Percentiles rank a stretch among this genome's conserved stretches.
Evolutionary conservation across 2,329 filamentous ascomycete genomes (phyloP).

Genomic region (Aspergillus eucalypticola): DNA sequence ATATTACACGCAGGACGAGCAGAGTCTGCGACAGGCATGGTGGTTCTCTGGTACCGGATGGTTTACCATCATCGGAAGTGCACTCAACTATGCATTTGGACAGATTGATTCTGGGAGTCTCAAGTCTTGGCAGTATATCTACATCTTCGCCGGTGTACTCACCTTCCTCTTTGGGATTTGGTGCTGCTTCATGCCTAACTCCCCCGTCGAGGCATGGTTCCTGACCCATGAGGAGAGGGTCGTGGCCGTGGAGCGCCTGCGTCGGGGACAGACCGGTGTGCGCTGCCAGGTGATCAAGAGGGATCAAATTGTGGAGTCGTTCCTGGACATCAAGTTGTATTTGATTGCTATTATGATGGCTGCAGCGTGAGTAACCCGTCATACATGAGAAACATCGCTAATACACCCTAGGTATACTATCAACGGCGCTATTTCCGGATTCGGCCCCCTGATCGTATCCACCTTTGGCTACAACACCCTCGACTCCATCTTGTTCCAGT

Average conservation of each 20-base stretch:
- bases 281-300: slow-evolving; percentile 62
- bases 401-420: slow-evolving; percentile 59
- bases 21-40: slow-evolving; percentile 65
- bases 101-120: slow-evolving; percentile 59
- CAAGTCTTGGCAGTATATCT: slow-evolving; percentile 70
- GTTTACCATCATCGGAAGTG: slow-evolving; percentile 63
- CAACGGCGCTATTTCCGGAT: slow-evolving; percentile 70
- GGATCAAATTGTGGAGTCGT: slow-evolving; percentile 59
- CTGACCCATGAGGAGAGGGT: slow-evolving; percentile 62
- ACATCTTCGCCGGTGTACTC: slow-evolving; percentile 63
- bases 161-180: slow-evolving; percentile 65
- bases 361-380: slow-evolving; percentile 49
- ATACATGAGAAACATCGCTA: slow-evolving; percentile 1
- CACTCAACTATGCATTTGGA: slow-evolving; percentile 67
- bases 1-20: slow-evolving; percentile 67
- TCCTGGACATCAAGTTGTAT: slow-evolving; percentile 64
- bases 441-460: slow-evolving; percentile 70
- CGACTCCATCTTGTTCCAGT: slow-evolving; percentile 70
- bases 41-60: slow-evolving; percentile 64
- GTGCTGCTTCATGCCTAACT: slow-evolving; percentile 67
- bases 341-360: slow-evolving; percentile 69
- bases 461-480: slow-evolving; percentile 68
- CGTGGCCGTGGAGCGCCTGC: slow-evolving; percentile 64
- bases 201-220: slow-evolving; percentile 69
- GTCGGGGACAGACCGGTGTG: slow-evolving; percentile 64